Base-by-base conservation (phyloP, 2,329 filamentous ascomycete species). In the Fusarium protoensiforme region DNA sequence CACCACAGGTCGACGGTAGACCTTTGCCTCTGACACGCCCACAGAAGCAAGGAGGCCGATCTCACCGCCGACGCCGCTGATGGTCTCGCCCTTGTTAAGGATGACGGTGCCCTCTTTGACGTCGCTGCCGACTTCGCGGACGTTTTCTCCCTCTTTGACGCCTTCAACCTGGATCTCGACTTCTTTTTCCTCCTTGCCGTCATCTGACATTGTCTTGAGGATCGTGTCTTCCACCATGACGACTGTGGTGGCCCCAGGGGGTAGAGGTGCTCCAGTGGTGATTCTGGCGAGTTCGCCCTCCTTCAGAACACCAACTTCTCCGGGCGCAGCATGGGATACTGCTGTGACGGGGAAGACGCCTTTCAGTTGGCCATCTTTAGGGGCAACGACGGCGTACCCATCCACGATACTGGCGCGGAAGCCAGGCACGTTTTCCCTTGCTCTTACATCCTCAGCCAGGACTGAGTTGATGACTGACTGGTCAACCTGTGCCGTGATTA, bases 361-460 rank as follows among this genome's bases (percentile, higher is more conserved):
- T 76, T 92, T 94, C 57, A 94, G 89, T 57, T 88, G 90, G 1
- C 88, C 90, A 43, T 90, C 86, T 33, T 84, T 84, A 61, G 88
- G 87, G 7, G 90, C 92, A 39, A 95, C 91, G 1, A 97, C 89
- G 3, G 96, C 96, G 79, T 99, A 99, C 1, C 96, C 96, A 81
- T 99, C 96, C 1, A 99, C 96, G 43, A 98, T 98, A 79, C 96
- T 98, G 20, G 96, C 96, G 67, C 95, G 88, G 83, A 97, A 99
- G 0, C 96, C 96, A 0, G 96, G 96, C 0, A 99, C 96, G 9
- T 92, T 90, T 80, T 98, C 96, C 5, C 84, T 84, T 0, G 96
- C 94, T 41, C 86, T 89, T 27, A 99, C 92, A 74, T 97, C 93
- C 79, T 95, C 91, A 0, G 96, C 95, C 2, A 99, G 85, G 1